Evolutionary conservation across 176 grass and related monocot species (phyloP).

Genomic region (Cocos nucifera): DNA sequence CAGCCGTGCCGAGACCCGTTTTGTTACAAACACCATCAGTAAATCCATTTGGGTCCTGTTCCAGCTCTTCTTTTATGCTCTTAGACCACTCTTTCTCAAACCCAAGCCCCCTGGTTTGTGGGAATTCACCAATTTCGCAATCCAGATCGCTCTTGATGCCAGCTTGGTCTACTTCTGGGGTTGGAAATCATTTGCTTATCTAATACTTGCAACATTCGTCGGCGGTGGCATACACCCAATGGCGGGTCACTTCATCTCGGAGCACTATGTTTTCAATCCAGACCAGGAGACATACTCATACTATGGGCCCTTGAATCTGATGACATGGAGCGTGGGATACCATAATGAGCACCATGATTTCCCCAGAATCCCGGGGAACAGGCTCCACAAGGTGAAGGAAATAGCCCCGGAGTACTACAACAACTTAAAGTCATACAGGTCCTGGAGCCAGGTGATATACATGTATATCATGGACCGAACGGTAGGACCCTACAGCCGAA

Average conservation of each 20-base stretch:
- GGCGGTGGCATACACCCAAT: constrained; percentile 96
- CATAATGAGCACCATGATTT: constrained; percentile 99
- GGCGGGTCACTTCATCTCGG: constrained; percentile 92
- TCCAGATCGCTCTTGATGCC: constrained; percentile 59
- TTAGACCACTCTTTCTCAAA: constrained; percentile 72
- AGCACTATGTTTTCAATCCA: constrained; percentile 80
- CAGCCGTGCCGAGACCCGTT: constrained; percentile 37
- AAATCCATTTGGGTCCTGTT: constrained; percentile 83
- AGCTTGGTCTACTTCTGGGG: constrained; percentile 44
- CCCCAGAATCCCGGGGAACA: constrained; percentile 67
- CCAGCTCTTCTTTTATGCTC: constrained; percentile 89
- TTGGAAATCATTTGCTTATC: constrained; percentile 62
- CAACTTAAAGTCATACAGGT: constrained; percentile 48
- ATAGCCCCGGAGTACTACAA: constrained; percentile 84
- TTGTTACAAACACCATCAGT: constrained; percentile 35
- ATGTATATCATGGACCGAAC: constrained; percentile 89
- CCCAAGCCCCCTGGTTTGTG: constrained; percentile 75
- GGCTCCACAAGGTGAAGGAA: constrained; percentile 71
- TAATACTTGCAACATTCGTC: constrained; percentile 72
- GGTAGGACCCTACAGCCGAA: constrained; percentile 78
- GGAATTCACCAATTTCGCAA: constrained; percentile 69
- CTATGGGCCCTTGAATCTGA: constrained; percentile 82
- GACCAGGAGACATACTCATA: constrained; percentile 92
- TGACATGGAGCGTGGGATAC: constrained; percentile 88
- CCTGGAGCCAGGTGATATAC: constrained; percentile 96